Base-by-base conservation (phyloP, 1,284 basidiomycete genomes). In the Leccinum angustisporum region DNA sequence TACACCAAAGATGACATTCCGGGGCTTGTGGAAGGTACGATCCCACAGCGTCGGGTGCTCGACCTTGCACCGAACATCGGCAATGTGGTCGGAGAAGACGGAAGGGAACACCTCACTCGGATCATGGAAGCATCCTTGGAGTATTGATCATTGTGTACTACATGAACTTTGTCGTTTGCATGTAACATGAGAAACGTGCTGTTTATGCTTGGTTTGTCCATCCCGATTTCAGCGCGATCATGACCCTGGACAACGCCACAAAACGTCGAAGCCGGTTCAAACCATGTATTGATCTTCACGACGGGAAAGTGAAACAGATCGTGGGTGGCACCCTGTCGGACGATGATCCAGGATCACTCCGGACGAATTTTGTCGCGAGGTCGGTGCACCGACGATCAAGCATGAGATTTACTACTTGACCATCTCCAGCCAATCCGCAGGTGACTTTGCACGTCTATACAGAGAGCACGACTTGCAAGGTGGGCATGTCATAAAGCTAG, bases 231-330 rank as follows among this genome's bases (percentile, higher is more conserved):
- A 33, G 34, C 36, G 30, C 38, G 6, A 30, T 53, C 21, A 38
- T 65, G 33, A 18, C 25, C 16, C 25, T 14, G 14, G 34, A 53
- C 54, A 8, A 52, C 55, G 11, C 38, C n/a, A 36, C 59, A 57
- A 65, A 40, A 58, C 66, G 61, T 16, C 65, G 62, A 58, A 74
- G 68, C 54, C 68, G 84, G 56, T 99, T 99, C 79, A 84, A 91
- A 60, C 97, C 97, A 11, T 99, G 97, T 76, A 98, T 99, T 70
- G 97, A 99, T 77, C 84, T 99, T 30, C 97, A 99, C 78, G 85
- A 89, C 64, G 95, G 95, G 10, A 81, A 93, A 70, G 97, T 99
- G 61, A 99, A 99, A 77, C 97, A 99, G 79, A 99, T 99, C 63
- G 95, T 99, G 10, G 97, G 97, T 31, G 95, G 95, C 2, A 97